Base-by-base conservation (phyloP, 1,284 basidiomycete genomes). In the Coriolopsis trogii region DNA sequence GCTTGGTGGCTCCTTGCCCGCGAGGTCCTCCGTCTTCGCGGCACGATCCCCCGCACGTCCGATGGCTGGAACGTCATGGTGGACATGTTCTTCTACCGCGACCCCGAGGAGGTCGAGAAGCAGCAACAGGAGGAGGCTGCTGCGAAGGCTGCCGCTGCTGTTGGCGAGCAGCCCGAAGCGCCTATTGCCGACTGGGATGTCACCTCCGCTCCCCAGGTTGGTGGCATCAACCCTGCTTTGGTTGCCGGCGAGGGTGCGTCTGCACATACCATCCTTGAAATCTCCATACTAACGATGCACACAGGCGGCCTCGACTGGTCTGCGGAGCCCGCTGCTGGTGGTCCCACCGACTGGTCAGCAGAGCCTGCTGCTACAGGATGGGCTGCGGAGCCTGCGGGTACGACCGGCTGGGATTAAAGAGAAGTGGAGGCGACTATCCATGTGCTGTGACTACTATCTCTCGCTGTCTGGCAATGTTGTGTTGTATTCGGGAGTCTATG, bases 41-140 rank as follows among this genome's bases (percentile, higher is more conserved):
- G 96, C 57, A 89, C 90, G 56, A 87, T 98, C 71, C 88, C 94
- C 60, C 87, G 95, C 66, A 89, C 91, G 44, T 75, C 84, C 61
- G 92, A 95, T 62, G 93, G 91, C 67, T 98, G 96, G 94, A 90
- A 88, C 71, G 90, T 97, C 72, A 98, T 99, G 90, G 93, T 96
- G 65, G 96, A 98, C 79, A 95, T 98, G 93, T 98, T 98, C 93
- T 98, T 98, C 89, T 99, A 98, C 88, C 93, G 96, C 69, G 96
- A 98, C 79, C 95, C 96, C 58, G 95, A 98, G 73, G 96, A 98
- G 79, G 90, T 97, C 64, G 95, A 98, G 86, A 93, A 91, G 75
- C 95, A 98, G 78, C 89, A 92, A 67, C 87, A 91, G 70, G 93
- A 95, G 72, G 92, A 94, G 75, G 90, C 91, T 40, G 87, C 89